A percentile compares a stretch with the other conserved stretches of the same genome.
These are phyloP conservation scores for Nakazawaea populi DNA, from an alignment of 805 yeast genomes.

Conservation along the genomic window DNA sequence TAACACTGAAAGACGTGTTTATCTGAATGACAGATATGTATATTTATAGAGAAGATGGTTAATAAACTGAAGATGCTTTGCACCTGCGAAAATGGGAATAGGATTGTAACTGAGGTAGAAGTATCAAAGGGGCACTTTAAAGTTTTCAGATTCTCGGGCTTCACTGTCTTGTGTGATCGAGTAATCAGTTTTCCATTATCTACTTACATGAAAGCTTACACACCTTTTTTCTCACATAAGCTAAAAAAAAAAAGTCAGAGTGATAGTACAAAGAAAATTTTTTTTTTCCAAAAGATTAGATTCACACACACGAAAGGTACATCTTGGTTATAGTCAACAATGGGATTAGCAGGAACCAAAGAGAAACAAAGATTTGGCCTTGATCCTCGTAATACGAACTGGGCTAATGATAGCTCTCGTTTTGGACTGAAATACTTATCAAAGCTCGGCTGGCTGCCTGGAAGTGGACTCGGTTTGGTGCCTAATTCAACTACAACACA, in stretches of 20 bases:
- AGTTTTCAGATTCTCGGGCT: too few species aligned
- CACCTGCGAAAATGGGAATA: too few species aligned
- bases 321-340: constrained; percentile 17
- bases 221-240: background rate
- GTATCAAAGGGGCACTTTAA: too few species aligned
- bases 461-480: constrained; percentile 76
- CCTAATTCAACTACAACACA: constrained; percentile 69
- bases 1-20: too few species aligned
- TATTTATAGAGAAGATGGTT: background rate
- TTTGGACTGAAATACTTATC: constrained; percentile 86
- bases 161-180: too few species aligned
- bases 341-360: constrained; percentile 82
- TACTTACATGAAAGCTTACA: too few species aligned
- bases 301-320: too few species aligned
- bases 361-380: constrained; percentile 80
- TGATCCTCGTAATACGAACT: constrained; percentile 90
- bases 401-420: constrained; percentile 82
- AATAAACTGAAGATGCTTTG: background rate
- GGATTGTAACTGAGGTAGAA: too few species aligned
- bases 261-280: background rate
- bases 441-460: constrained; percentile 89
- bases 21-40: too few species aligned
- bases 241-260: background rate
- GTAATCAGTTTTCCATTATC: too few species aligned
- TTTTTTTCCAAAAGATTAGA: background rate